Conservation (phyloP, 148 eudicot genomes). For the Limonium bicolor region DNA sequence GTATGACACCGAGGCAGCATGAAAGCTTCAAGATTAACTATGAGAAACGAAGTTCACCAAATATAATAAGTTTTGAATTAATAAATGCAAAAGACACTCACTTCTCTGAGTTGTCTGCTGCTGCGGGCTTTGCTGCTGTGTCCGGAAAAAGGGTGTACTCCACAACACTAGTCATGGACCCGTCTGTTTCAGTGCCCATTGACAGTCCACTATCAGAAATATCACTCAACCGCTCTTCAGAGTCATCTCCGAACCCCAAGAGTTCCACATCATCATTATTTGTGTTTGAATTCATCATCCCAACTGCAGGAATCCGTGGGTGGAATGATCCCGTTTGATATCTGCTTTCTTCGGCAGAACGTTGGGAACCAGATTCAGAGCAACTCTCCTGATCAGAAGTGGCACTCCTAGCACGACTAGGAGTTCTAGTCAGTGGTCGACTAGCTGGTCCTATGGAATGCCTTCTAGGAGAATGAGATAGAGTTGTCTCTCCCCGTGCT, state of each 20-base stretch:
- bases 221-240: constrained; percentile 87
- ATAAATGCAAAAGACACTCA: background rate
- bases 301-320: constrained; percentile 22
- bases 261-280: constrained; percentile 60
- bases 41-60: too few relatives aligned
- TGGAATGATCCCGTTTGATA: constrained; percentile 36
- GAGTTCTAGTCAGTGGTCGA: constrained; percentile 14
- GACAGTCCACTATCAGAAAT: constrained; percentile 95
- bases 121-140: constrained; percentile 26
- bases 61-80: too few relatives aligned
- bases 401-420: constrained; percentile 15
- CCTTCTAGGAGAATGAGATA: constrained; percentile 46
- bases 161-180: constrained; percentile 64
- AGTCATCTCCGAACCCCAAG: constrained; percentile 70
- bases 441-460: constrained; percentile 34
- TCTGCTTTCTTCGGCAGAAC: constrained; percentile 44
- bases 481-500: constrained; percentile 13
- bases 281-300: constrained; percentile 23
- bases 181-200: constrained; percentile 97
- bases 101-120: constrained; percentile 36
- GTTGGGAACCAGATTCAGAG: constrained; percentile 73
- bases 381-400: constrained; percentile 56
- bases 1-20: too few relatives aligned
- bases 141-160: constrained; percentile 93
- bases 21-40: too few relatives aligned